Base-by-base conservation (phyloP, 192 early-diverging fungal genomes). In the Endogone sp. region DNA sequence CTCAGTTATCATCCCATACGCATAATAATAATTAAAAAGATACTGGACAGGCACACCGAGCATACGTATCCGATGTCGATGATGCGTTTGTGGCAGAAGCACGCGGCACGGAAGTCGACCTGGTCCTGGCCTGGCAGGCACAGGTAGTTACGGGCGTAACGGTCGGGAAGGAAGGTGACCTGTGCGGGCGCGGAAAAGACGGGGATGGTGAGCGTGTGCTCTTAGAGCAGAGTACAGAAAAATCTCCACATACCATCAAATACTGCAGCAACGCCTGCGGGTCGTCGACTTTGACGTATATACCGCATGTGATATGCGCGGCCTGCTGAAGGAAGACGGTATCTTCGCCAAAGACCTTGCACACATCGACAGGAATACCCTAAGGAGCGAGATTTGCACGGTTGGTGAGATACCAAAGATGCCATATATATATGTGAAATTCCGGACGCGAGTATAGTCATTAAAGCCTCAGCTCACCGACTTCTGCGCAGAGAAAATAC, bases 41-140 rank as follows among this genome's bases (percentile, higher is more conserved):
- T 87, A 93, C 93, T 96, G 21, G 98, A 96, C 28, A 99, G 75
- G 71, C 98, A 99, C 13, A 98, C 96, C 1, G 95, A 96, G 74
- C 98, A 99, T n/a, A 99, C 98, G 79, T 85, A 98, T 0, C 95
- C 98, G 69, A 97, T 86, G 71, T 95, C 93, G 16, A 98, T 89
- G 44, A 94, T 90, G 58, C 84, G 87, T 71, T 94, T 95, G 79
- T 99, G 98, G 75, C 98, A 99, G 64, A 99, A 99, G 73, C 98
- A 99, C 0, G 94, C 91, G 6, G 98, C 92, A 13, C 95, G 75
- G 71, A 95, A 99, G 77, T 99, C 95, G 0, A 98, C 91, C 37
- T 91, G 80, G 63, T 91, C 88, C 60, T 91, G 88, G 23, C 83
- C 82, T 0, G 94, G 94, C 23, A 94, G 72, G 31, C 83, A 86